Percentiles rank a stretch among this genome's conserved stretches.
Conservation (phyloP, 2,329 filamentous ascomycete species). For the Helotiales sp. region DNA sequence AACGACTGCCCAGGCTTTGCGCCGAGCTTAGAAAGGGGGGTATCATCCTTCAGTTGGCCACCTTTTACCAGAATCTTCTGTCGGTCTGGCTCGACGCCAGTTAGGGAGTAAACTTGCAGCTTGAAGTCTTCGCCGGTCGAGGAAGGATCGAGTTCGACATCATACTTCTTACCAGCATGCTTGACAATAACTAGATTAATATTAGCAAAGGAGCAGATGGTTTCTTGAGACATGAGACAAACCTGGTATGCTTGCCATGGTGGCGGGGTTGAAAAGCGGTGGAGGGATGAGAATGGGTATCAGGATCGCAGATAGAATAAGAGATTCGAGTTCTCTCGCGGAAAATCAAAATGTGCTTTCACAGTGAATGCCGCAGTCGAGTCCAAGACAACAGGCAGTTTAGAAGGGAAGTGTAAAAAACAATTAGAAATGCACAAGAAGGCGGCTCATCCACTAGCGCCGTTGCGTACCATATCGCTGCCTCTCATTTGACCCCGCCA, state of each 20-base stretch:
- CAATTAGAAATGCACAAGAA: neutral
- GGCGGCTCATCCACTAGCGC: conserved; percentile 8
- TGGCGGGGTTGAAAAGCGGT: conserved; percentile 27
- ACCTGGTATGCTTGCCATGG: conserved; percentile 37
- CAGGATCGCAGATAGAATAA: neutral
- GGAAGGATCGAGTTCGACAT: conserved; percentile 84
- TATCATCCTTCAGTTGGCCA: conserved; percentile 93
- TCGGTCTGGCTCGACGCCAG: conserved; percentile 91
- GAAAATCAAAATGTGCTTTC: neutral
- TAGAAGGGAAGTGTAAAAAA: neutral
- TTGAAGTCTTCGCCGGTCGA: conserved; percentile 93
- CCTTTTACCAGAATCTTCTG: conserved; percentile 97
- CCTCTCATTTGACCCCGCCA: conserved; percentile 27
- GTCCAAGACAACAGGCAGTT: neutral
- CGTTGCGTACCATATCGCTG: conserved; percentile 11
- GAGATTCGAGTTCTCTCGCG: neutral
- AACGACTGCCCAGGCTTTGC: conserved; percentile 84
- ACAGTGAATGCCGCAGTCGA: neutral
- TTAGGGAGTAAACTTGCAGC: conserved; percentile 91
- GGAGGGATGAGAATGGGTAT: conserved; percentile 7
- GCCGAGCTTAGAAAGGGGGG: conserved; percentile 77
- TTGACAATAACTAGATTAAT: conserved; percentile 75
- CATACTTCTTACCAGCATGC: conserved; percentile 92
- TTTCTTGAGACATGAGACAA: conserved; percentile 10
- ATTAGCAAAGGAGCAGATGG: conserved; percentile 17